These are phyloP conservation scores for Fimicolochytrium jonesii DNA, from an alignment of 192 early-diverging fungal species.

Conservation along the genomic window DNA sequence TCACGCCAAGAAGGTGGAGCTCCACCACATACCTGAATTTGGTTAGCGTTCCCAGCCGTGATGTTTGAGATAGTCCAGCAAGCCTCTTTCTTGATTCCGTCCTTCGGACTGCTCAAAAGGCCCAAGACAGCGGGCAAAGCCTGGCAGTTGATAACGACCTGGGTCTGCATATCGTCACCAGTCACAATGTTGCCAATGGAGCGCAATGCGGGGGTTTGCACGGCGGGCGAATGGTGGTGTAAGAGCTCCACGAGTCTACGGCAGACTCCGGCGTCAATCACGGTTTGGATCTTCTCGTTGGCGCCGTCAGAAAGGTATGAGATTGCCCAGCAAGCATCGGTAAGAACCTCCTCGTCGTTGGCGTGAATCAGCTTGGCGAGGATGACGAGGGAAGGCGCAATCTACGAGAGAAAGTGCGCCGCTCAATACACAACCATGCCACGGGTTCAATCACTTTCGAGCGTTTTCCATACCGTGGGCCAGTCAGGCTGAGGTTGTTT, in stretches of 20 bases:
- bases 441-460: too few relatives aligned
- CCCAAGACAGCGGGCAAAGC: constrained; percentile 70
- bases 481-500: constrained; percentile 97
- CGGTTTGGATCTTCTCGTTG: constrained; percentile 97
- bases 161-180: constrained; percentile 96
- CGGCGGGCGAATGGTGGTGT: constrained; percentile 72
- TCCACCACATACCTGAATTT: constrained; percentile 61
- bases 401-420: constrained; percentile 50
- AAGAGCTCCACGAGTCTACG: constrained; percentile 91
- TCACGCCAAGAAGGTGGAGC: too few relatives aligned
- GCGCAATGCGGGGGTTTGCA: constrained; percentile 95
- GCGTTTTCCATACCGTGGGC: constrained; percentile 48
- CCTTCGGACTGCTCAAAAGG: constrained; percentile 82
- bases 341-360: constrained; percentile 90
- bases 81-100: constrained; percentile 95
- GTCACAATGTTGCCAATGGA: constrained; percentile 99
- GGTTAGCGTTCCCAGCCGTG: constrained; percentile 86
- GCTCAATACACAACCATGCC: too few relatives aligned
- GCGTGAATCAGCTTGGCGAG: constrained; percentile 88
- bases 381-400: constrained; percentile 77
- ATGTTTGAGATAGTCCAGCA: constrained; percentile 99
- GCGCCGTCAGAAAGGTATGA: constrained; percentile 97
- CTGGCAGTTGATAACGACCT: constrained; percentile 86
- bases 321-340: constrained; percentile 99
- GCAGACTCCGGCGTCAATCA: constrained; percentile 92